Conservation (phyloP, 129 eudicot species). For the Artemisia annua region DNA sequence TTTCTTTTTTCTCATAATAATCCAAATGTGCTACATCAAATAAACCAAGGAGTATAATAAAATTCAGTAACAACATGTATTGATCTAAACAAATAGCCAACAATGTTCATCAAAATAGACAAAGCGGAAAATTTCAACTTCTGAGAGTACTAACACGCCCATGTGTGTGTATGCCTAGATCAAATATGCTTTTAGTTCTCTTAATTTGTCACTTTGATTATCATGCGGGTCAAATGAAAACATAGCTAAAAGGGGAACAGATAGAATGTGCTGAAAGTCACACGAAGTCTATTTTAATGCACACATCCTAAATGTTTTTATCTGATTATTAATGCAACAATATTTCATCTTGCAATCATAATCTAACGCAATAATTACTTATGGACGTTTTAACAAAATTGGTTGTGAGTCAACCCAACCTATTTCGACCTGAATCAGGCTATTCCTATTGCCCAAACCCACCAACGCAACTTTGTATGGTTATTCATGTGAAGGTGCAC, state of each 20-base stretch:
- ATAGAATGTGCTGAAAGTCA: background rate
- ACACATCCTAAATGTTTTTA: too few relatives aligned
- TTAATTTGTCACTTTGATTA: background rate
- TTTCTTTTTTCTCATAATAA: conserved; percentile 14
- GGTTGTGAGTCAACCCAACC: background rate
- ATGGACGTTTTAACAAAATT: background rate
- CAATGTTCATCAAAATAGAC: background rate
- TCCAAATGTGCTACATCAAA: background rate
- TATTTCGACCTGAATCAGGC: background rate
- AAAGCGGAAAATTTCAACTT: conserved; percentile 1
- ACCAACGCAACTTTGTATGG: background rate
- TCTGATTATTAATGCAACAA: too few relatives aligned
- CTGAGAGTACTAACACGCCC: background rate
- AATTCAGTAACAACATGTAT: conserved; percentile 1
- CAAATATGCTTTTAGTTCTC: background rate
- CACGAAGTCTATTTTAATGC: too few relatives aligned
- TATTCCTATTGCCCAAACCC: background rate
- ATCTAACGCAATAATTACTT: too few relatives aligned
- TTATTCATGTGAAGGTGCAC: background rate
- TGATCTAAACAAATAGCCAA: conserved; percentile 2
- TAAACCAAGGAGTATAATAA: background rate
- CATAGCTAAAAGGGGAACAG: too few relatives aligned
- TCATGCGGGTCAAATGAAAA: background rate
- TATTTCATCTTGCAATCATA: too few relatives aligned
- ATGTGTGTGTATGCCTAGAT: background rate